Base-by-base conservation (phyloP, 192 early-diverging fungal species). In the Entomortierella chlamydospora region DNA sequence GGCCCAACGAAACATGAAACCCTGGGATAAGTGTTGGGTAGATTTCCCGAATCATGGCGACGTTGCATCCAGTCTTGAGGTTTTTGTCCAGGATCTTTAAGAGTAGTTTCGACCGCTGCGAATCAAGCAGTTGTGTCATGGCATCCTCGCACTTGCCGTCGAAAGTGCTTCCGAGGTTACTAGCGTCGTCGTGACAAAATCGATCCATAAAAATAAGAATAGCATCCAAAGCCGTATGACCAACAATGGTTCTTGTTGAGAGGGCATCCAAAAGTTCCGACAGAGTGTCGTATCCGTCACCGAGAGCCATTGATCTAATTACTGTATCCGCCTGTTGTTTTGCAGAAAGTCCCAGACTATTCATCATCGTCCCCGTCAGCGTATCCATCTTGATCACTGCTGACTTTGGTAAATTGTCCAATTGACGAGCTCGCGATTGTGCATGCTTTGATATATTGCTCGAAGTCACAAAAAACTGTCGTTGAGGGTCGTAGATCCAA, bases 41-140 rank as follows among this genome's bases (percentile, higher is more conserved):
- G 15, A 45, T 60, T 3, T 68, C 61, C 13, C 51, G 58, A 30
- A 81, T 61, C n/a, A 59, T 13, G 1, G 37, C 41, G 23, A 72
- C 28, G 26, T 42, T 72, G 55, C 70, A 73, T 18, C 79, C 79
- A 6, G 61, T 43, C 60, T 68, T 81, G 33, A 81, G 65, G 51
- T 81, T 81, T 18, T 73, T 81, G 57, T 73, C 70, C 37, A 81
- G 18, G 25, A 81, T 73, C 71, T 68, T 72, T 50, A 73, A 34
- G 1, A 81, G 25, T 13, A 81, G 70, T 53, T 81, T 68, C 22
- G 76, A 65, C 11, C 67, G 49, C 13, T 61, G 63, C 1, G 61
- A 60, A 0, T 42, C 42, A 7, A 79, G 30, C 0, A 70, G 52
- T 34, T 17, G 34, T 29, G 45, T 7, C 18, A 50, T 22, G 2